phyloP scores from a whole-genome alignment of 306 rosid genomes.

The Fagus crenata region DNA sequence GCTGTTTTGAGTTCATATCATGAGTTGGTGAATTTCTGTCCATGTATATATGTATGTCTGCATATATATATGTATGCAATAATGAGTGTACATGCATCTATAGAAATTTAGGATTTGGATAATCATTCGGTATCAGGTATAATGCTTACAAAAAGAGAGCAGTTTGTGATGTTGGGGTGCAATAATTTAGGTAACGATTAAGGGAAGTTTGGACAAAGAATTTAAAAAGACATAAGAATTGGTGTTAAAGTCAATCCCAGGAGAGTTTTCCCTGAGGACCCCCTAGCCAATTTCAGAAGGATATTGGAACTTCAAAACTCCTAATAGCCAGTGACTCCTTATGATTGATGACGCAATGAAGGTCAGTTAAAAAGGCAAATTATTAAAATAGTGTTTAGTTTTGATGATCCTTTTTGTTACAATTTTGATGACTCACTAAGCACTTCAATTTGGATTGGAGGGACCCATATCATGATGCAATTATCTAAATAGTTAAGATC shows the following conservation, averaged over 20 bases:
- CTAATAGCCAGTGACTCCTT: conserved; percentile 37
- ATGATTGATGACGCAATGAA: conserved; percentile 55
- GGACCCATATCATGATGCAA: conserved; percentile 35
- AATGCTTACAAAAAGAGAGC: conserved; percentile 19
- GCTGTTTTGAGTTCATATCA: conserved; percentile 26
- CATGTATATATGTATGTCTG: not conserved
- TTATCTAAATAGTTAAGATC: conserved; percentile 28
- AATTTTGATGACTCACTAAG: conserved; percentile 54
- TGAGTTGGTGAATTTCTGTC: conserved; percentile 17
- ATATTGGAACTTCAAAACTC: conserved; percentile 34
- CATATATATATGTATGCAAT: conserved; percentile 7
- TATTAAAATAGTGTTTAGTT: conserved; percentile 30
- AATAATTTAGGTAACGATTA: conserved; percentile 8
- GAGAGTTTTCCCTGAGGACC: conserved; percentile 33
- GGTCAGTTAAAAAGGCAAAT: conserved; percentile 56
- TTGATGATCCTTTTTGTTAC: conserved; percentile 34
- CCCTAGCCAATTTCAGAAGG: conserved; percentile 43
- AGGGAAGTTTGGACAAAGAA: conserved; percentile 4
- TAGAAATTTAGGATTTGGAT: conserved; percentile 33
- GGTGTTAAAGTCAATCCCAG: conserved; percentile 40
- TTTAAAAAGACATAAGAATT: not conserved
- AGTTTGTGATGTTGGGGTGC: conserved; percentile 17
- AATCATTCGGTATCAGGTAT: conserved; percentile 22
- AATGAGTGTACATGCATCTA: conserved; percentile 24
- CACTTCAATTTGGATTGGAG: conserved; percentile 52